Percentiles rank a stretch among this genome's conserved stretches.
phyloP scores from a whole-genome alignment of 805 yeast species.

The Yarrowia yakushimensis region DNA sequence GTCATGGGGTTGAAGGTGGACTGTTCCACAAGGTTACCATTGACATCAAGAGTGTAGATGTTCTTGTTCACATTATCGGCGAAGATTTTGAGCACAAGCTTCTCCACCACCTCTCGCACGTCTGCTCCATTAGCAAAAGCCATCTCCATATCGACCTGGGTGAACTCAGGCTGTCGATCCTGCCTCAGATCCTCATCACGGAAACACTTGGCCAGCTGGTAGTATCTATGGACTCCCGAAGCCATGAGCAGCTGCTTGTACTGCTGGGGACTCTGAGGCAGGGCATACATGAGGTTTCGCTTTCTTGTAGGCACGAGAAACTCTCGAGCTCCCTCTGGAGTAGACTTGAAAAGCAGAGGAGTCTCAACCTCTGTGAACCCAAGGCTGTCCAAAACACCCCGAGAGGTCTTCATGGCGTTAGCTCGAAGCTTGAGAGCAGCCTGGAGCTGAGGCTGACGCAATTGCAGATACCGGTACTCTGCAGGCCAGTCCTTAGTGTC shows the following conservation, averaged over 20 bases:
- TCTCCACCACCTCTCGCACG: constrained; percentile 63
- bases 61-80: constrained; percentile 40
- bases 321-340: constrained; percentile 98
- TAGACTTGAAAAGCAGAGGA: constrained; percentile 86
- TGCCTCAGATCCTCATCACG: constrained; percentile 93
- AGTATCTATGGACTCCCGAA: constrained; percentile 81
- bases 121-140: constrained; percentile 67
- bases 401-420: constrained; percentile 38
- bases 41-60: constrained; percentile 36
- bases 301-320: constrained; percentile 88
- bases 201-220: constrained; percentile 89
- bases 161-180: constrained; percentile 96
- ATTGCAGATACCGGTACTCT: constrained; percentile 74
- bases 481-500: constrained; percentile 66
- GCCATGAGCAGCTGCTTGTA: constrained; percentile 94
- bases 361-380: constrained; percentile 85
- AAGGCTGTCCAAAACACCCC: constrained; percentile 40
- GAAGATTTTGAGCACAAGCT: constrained; percentile 57
- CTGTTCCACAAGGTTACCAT: not conserved
- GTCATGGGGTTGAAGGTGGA: constrained; percentile 39
- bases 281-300: constrained; percentile 64
- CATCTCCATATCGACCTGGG: constrained; percentile 96
- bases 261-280: constrained; percentile 98
- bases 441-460: constrained; percentile 47
- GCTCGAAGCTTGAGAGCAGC: constrained; percentile 38